These are phyloP conservation scores for Cercospora sp. DNA, from an alignment of 2,329 filamentous ascomycete genomes.

Conservation along the genomic window DNA sequence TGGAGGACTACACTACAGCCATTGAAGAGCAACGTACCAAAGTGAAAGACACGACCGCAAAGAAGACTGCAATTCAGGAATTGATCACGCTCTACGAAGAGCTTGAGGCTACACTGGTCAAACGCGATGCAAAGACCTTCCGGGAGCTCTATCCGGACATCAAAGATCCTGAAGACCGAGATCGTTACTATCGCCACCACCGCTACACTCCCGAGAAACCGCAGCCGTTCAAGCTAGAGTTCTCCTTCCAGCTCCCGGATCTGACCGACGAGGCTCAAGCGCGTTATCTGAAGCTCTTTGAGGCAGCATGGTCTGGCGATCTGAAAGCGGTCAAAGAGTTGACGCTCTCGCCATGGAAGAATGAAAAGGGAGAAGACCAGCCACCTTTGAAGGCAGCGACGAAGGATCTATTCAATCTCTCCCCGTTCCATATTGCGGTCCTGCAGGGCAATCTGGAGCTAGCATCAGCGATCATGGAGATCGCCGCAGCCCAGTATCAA, in stretches of 20 bases:
- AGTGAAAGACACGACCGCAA: constrained; percentile 49
- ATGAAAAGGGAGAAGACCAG: constrained; percentile 51
- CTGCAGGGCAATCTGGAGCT: constrained; percentile 64
- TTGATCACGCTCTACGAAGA: constrained; percentile 56
- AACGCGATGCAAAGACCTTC: constrained; percentile 67
- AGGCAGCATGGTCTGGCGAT: constrained; percentile 74
- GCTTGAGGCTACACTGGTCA: constrained; percentile 57
- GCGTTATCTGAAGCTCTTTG: constrained; percentile 68
- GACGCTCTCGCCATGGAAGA: constrained; percentile 60
- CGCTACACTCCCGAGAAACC: constrained; percentile 11
- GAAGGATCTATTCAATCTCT: constrained; percentile 53
- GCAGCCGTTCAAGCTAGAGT: constrained; percentile 51
- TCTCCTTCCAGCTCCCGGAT: constrained; percentile 53
- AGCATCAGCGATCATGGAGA: constrained; percentile 68
- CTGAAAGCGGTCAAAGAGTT: constrained; percentile 64
- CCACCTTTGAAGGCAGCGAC: constrained; percentile 66
- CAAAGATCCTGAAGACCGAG: constrained; percentile 21
- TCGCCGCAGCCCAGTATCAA: constrained; percentile 68
- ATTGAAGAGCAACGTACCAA: constrained; percentile 21
- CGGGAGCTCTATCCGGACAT: constrained; percentile 62
- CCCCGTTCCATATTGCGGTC: constrained; percentile 69
- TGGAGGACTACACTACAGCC: constrained; percentile 37
- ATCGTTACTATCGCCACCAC: constrained; percentile 11
- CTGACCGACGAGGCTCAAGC: constrained; percentile 56
- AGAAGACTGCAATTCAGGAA: constrained; percentile 56